phyloP scores from a whole-genome alignment of 2,329 filamentous ascomycete species.

The Lecanicillium sp. region DNA sequence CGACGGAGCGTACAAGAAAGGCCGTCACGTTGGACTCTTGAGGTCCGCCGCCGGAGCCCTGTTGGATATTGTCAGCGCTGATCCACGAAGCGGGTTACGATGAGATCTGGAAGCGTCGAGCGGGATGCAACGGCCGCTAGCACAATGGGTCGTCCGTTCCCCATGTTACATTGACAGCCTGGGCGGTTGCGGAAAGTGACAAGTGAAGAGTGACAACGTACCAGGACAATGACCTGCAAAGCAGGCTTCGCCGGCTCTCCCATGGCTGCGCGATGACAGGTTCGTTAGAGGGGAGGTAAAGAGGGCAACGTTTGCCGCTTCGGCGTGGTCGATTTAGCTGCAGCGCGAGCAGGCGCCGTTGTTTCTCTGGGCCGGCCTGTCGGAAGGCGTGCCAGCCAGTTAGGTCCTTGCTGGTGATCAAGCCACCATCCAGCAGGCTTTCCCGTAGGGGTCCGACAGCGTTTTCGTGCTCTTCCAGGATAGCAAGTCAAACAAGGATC shows the following conservation, averaged over 20 bases:
- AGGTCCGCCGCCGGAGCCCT: constrained; percentile 88
- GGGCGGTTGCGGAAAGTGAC: no score
- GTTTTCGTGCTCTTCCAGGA: no score
- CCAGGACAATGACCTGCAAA: constrained; percentile 68
- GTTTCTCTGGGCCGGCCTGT: no score
- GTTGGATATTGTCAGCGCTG: constrained; percentile 20
- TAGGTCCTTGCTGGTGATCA: no score
- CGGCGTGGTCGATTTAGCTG: no score
- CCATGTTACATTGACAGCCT: constrained; percentile 2
- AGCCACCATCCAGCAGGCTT: no score
- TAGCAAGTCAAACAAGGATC: no score
- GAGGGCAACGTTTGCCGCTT: background rate
- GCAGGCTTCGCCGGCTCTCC: constrained; percentile 33
- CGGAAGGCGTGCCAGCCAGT: no score
- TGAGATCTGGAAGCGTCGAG: no score
- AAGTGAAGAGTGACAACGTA: no score
- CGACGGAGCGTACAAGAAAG: constrained; percentile 76
- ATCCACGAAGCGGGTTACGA: background rate
- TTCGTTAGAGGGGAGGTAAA: background rate
- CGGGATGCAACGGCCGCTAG: constrained; percentile 7
- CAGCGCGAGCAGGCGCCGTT: no score
- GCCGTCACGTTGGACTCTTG: constrained; percentile 85
- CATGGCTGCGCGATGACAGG: constrained; percentile 12
- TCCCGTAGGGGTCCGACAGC: no score
- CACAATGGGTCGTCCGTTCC: background rate